Conservation (phyloP, 352 stramenopile genomes). For the Phytophthora lateralis region DNA sequence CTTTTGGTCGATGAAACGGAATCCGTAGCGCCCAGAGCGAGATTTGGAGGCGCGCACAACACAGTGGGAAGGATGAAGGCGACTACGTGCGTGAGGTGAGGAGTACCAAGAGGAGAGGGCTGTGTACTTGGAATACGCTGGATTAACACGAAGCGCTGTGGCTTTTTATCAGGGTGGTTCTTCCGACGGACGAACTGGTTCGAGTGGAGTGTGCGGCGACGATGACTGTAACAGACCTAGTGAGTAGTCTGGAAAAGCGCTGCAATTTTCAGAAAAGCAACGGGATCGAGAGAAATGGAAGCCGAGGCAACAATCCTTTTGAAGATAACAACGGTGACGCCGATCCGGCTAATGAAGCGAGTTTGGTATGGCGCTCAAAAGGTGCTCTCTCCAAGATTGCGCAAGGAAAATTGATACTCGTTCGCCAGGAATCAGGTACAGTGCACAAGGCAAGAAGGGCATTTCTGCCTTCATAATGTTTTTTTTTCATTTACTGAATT, state of each 20-base stretch:
- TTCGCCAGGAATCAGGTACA: conserved; percentile 29
- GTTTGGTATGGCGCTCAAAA: conserved; percentile 13
- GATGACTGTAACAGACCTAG: conserved; percentile 35
- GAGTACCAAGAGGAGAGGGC: not conserved
- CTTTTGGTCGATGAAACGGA: conserved; percentile 29
- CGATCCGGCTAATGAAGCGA: conserved; percentile 20
- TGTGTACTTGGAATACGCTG: not conserved
- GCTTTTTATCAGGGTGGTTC: conserved; percentile 33
- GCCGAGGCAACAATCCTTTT: not conserved
- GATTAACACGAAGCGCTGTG: not conserved
- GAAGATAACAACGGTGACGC: conserved; percentile 25
- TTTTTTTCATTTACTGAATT: conserved; percentile 1
- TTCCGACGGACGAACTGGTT: conserved; percentile 43
- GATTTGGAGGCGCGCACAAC: conserved; percentile 8
- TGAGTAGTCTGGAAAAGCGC: conserved; percentile 22
- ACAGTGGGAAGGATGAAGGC: conserved; percentile 25
- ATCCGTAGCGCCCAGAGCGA: not conserved
- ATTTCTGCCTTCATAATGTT: not conserved
- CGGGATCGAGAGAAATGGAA: conserved; percentile 9
- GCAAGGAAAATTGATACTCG: conserved; percentile 24
- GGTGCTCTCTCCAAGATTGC: not conserved
- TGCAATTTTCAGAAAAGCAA: conserved; percentile 12
- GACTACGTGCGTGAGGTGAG: conserved; percentile 39
- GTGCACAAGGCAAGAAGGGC: not conserved
- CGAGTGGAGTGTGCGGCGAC: conserved; percentile 33